Conservation (phyloP, 2,329 filamentous ascomycete species). For the Thelonectria rubi region DNA sequence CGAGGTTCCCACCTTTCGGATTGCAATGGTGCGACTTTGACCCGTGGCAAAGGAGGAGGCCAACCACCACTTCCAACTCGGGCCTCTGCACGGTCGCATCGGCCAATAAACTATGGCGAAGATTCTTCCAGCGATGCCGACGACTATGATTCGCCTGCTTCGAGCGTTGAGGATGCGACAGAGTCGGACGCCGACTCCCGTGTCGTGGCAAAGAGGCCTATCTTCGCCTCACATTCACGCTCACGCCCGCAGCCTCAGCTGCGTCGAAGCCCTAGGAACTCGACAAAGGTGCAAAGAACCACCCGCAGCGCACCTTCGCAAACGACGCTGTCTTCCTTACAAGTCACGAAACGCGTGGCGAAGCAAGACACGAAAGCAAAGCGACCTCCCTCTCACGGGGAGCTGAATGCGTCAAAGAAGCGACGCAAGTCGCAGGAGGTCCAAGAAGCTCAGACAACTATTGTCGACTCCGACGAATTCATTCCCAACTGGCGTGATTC, state of each 20-base stretch:
- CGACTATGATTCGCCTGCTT: constrained; percentile 24
- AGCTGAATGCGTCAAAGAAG: constrained; percentile 32
- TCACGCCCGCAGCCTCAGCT: constrained; percentile 11
- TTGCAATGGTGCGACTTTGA: constrained; percentile 19
- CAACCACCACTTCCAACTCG: constrained; percentile 27
- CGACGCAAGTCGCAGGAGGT: constrained; percentile 24
- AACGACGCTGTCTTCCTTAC: constrained; percentile 21
- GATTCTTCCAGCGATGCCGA: constrained; percentile 28
- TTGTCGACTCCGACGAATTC: constrained; percentile 25
- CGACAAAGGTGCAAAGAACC: constrained; percentile 6
- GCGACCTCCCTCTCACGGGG: constrained; percentile 8
- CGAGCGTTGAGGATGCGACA: constrained; percentile 13
- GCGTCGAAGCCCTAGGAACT: neutral
- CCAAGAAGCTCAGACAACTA: neutral
- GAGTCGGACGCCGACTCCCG: constrained; percentile 30
- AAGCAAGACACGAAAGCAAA: neutral
- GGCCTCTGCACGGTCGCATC: constrained; percentile 31
- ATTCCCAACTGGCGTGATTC: constrained; percentile 66
- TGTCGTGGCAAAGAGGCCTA: constrained; percentile 9
- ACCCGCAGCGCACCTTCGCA: constrained; percentile 28
- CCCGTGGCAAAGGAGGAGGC: constrained; percentile 36
- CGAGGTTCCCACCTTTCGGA: constrained; percentile 35
- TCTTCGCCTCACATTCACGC: constrained; percentile 17
- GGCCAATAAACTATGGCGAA: constrained; percentile 15
- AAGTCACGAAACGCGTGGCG: neutral